Percentiles rank a stretch among this genome's conserved stretches.
These are phyloP conservation scores for Alternaria sp. DNA, from an alignment of 2,329 filamentous ascomycete genomes.

Conservation along the genomic window DNA sequence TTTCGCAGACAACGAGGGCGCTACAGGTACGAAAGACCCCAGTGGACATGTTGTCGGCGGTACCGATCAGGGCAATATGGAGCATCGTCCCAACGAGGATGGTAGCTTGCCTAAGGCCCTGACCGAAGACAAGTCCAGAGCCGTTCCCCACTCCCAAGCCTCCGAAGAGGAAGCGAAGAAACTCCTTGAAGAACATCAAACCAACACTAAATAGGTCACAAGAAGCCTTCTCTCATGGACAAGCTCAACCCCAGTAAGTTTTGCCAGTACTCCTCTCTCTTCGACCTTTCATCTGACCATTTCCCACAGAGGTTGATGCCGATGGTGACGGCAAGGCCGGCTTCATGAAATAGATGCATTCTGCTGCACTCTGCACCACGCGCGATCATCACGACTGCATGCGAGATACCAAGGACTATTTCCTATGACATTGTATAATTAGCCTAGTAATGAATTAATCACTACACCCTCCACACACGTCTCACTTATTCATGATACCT, in stretches of 20 bases:
- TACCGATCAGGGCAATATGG: slow-evolving; percentile 1
- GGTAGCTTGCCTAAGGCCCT: slow-evolving; percentile 15
- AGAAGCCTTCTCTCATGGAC: slow-evolving; percentile 59
- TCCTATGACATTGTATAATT: slow-evolving; percentile 17
- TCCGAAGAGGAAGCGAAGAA: slow-evolving; percentile 18
- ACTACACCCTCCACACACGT: not conserved
- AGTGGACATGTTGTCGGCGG: slow-evolving; percentile 7
- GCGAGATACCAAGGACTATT: slow-evolving; percentile 11
- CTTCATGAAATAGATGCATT: slow-evolving; percentile 57
- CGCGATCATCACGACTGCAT: slow-evolving; percentile 2
- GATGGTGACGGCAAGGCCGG: slow-evolving; percentile 63
- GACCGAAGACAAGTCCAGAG: slow-evolving; percentile 15
- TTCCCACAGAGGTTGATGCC: slow-evolving; percentile 49
- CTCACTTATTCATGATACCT: not conserved
- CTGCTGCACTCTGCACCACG: slow-evolving; percentile 33
- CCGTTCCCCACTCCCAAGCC: slow-evolving; percentile 20
- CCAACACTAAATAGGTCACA: slow-evolving; percentile 23
- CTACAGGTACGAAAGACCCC: slow-evolving; percentile 13
- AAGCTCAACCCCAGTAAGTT: slow-evolving; percentile 58
- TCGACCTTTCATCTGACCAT: not conserved
- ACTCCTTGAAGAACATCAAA: slow-evolving; percentile 1
- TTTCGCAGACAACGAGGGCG: slow-evolving; percentile 4
- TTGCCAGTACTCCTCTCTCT: no score
- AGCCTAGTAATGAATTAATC: slow-evolving; percentile 12
- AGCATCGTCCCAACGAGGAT: slow-evolving; percentile 18